These are phyloP conservation scores for Kodamaea sagamina DNA, from an alignment of 805 yeast species.

Conservation along the genomic window DNA sequence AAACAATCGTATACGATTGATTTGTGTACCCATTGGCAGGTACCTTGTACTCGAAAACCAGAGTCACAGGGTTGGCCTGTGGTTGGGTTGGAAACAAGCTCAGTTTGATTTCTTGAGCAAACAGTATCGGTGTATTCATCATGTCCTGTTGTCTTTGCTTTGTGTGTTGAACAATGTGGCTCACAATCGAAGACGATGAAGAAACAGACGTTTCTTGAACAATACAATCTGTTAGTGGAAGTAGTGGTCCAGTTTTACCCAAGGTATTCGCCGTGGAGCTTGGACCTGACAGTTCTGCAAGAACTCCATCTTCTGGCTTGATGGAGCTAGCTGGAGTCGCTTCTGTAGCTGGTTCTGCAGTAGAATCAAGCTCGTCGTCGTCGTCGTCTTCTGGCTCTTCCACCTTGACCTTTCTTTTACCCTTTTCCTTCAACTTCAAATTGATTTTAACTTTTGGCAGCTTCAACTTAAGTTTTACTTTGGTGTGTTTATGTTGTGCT, in stretches of 20 bases:
- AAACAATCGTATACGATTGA: constrained; percentile 38
- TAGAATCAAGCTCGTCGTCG: constrained; percentile 14
- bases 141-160: constrained; percentile 14
- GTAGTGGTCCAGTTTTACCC: constrained; percentile 32
- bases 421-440: constrained; percentile 23
- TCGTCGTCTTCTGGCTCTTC: constrained; percentile 15
- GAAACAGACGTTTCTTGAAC: constrained; percentile 41
- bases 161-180: constrained; percentile 14
- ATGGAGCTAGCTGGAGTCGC: constrained; percentile 10
- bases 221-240: constrained; percentile 32
- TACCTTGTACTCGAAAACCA: constrained; percentile 41
- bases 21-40: constrained; percentile 42
- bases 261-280: constrained; percentile 18
- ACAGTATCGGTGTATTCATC: constrained; percentile 20
- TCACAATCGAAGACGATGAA: constrained; percentile 25
- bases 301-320: constrained; percentile 11
- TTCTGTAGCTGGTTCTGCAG: constrained; percentile 11
- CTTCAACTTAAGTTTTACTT: constrained; percentile 31
- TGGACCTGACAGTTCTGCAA: constrained; percentile 23
- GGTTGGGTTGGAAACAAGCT: constrained; percentile 37
- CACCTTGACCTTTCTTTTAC: constrained; percentile 22
- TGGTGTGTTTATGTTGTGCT: constrained; percentile 18
- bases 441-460: constrained; percentile 33
- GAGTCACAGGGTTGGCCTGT: constrained; percentile 23
- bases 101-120: constrained; percentile 28